Evolutionary conservation across 163 green algal genomes (phyloP), one percentile per base, ranked within the genome.

Genomic region (Trebouxiophyceae sp.): DNA sequence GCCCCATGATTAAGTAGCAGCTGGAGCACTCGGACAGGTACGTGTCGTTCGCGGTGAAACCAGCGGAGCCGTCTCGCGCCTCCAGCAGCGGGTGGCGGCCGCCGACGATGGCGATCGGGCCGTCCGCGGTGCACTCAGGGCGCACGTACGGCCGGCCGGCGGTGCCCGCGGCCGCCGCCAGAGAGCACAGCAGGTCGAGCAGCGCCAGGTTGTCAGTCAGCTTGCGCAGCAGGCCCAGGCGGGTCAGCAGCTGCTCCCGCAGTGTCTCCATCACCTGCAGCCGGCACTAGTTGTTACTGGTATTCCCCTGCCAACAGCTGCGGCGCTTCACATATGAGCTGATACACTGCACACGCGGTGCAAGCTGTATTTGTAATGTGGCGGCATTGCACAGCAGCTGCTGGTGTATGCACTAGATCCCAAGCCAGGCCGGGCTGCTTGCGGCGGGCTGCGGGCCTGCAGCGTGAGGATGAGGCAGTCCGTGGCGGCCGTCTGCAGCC

Each of bases 381-480:
- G n/a, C n/a, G n/a, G n/a, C n/a, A n/a, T n/a, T n/a, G n/a, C n/a
- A n/a, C n/a, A n/a, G n/a, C n/a, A n/a, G n/a, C n/a, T n/a, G n/a
- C n/a, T n/a, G n/a, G n/a, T n/a, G n/a, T n/a, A n/a, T n/a, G n/a
- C n/a, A n/a, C n/a, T n/a, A n/a, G n/a, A n/a, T n/a, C n/a, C n/a
- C n/a, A n/a, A n/a, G n/a, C n/a, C n/a, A n/a, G n/a, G n/a, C n/a
- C n/a, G n/a, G n/a, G n/a, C n/a, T n/a, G n/a, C n/a, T n/a, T n/a
- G n/a, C n/a, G n/a, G n/a, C n/a, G n/a, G n/a, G 39, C 12, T 50
- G 39, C 19, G 19, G 22, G 47, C 91, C 75, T 90, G 69, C 45
- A 88, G 75, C 19, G 89, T 93, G 20, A 95, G 79, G 45, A 86
- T 45, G 72, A 94, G 70, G 71, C 89, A 96, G 70, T 96, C 87